Base-by-base conservation (phyloP, 495 filamentous ascomycete species). In the Hypoxylon subgilvum region DNA sequence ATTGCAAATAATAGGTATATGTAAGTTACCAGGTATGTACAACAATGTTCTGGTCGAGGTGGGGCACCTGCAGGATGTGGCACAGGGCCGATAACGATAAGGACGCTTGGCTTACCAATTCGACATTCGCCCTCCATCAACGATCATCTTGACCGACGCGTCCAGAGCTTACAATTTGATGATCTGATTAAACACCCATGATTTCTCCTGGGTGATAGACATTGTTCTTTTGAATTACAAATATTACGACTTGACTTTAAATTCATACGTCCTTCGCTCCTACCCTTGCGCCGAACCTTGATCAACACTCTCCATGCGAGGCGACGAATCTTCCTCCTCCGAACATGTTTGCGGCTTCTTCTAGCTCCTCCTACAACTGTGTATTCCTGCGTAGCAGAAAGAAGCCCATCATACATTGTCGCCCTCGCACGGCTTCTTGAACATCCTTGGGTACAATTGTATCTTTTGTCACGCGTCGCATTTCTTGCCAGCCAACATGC, bases 401-500 rank as follows among this genome's bases (percentile, higher is more conserved):
- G 61, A 70, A 68, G 54, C 43, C 54, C 28, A 52, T 45, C 23
- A 8, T 51, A n/a, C 54, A 32, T 16, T 22, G 30, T 30, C 52
- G 10, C 42, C 50, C 40, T 13, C 52, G 55, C 21, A 25, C 34
- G 45, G 45, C 51, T 53, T 59, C 59, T 61, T 66, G 59, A 68
- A 25, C 13, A 18, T 34, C 19, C 30, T 54, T 52, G 54, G 49
- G 46, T 57, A 48, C 25, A 49, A 17, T 36, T 5, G 32, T 23
- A 6, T 56, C 31, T 40, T 17, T 32, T n/a, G n/a, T 14, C 16
- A 1, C 21, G 44, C 38, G 39, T 51, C 57, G 34, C 23, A 44
- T 62, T 49, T 44, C 28, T 19, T 49, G 56, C 21, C 19, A 45
- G 40, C 66, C 72, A 80, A 79, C 74, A 96, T 96, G 91, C 91